These are phyloP conservation scores for Hymenoscyphus fraxineus DNA, from an alignment of 2,329 filamentous ascomycete species.

Conservation along the genomic window DNA sequence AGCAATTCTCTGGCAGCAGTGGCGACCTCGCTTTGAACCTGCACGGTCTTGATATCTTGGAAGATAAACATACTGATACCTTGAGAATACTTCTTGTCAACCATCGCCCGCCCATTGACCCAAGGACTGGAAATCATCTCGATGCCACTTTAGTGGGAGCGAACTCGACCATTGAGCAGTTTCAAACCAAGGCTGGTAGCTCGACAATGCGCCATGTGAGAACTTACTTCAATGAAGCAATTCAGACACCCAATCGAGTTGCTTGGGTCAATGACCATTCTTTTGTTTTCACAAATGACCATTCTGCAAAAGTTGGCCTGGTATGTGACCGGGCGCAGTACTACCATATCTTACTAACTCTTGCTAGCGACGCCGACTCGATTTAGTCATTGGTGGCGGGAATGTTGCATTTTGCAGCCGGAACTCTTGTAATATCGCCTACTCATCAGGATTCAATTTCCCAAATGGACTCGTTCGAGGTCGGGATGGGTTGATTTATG, in stretches of 20 bases:
- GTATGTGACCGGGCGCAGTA: slow-evolving; percentile 20
- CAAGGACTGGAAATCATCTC: slow-evolving; percentile 31
- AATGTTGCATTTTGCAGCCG: slow-evolving; percentile 32
- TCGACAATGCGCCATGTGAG: slow-evolving; percentile 33
- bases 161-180: slow-evolving; percentile 39
- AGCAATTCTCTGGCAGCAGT: slow-evolving; percentile 27
- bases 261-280: slow-evolving; percentile 34
- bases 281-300: slow-evolving; percentile 39
- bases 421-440: slow-evolving; percentile 30
- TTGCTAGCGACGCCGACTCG: slow-evolving; percentile 28
- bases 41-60: slow-evolving; percentile 35
- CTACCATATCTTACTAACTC: not conserved
- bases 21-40: slow-evolving; percentile 33
- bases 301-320: slow-evolving; percentile 32
- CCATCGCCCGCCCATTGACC: slow-evolving; percentile 34
- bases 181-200: slow-evolving; percentile 30
- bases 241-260: slow-evolving; percentile 38
- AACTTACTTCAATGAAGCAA: slow-evolving; percentile 32
- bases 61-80: slow-evolving; percentile 22
- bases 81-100: slow-evolving; percentile 37
- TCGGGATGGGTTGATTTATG: slow-evolving; percentile 36
- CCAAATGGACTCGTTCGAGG: slow-evolving; percentile 36
- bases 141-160: slow-evolving; percentile 33
- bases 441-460: slow-evolving; percentile 17
- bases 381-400: slow-evolving; percentile 32